Base-by-base conservation (phyloP, 306 rosid genomes). In the Trifolium pratense region DNA sequence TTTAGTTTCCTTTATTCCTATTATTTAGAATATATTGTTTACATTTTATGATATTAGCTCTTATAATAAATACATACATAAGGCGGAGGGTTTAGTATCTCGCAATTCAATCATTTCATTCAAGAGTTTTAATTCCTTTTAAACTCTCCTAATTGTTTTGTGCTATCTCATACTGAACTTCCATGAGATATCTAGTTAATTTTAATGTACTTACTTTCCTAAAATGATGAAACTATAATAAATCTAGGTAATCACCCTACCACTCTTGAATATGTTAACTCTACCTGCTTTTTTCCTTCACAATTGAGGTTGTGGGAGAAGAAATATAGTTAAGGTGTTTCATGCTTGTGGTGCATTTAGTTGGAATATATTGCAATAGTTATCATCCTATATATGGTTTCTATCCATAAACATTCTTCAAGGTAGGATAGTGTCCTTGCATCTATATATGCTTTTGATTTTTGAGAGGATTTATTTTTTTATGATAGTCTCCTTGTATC, bases 121-220 rank as follows among this genome's bases (percentile, higher is more conserved):
- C 39, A 36, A 7, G 39, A 36, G 39, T 36, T 70, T 71, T 88
- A 55, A 6, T 67, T 84, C 49, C 69, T 37, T 59, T 74, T 42
- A 21, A 60, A 23, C 39, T 58, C 48, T 78, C 3, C 37, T 7
- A 36, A 46, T 11, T 69, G 70, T 61, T 72, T 76, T 76, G 66
- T 66, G 62, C 56, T 52, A 32, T 21, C 57, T 75, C 61, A 42
- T n/a, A 13, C 37, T 20, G 66, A 67, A 49, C 48, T 68, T 68
- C 40, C 9, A 37, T 74, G 59, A 80, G 36, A 60, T 32, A 48
- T 61, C 69, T 76, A 21, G 14, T 25, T 37, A 25, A 55, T 37
- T 63, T 49, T 70, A 18, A 46, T 51, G 55, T 31, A 64, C 29
- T 65, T 26, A 42, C 62, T 34, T 72, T 37, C 73, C 62, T 53